phyloP scores from a whole-genome alignment of 2,329 filamentous ascomycete species.

The Meredithiella fracta region DNA sequence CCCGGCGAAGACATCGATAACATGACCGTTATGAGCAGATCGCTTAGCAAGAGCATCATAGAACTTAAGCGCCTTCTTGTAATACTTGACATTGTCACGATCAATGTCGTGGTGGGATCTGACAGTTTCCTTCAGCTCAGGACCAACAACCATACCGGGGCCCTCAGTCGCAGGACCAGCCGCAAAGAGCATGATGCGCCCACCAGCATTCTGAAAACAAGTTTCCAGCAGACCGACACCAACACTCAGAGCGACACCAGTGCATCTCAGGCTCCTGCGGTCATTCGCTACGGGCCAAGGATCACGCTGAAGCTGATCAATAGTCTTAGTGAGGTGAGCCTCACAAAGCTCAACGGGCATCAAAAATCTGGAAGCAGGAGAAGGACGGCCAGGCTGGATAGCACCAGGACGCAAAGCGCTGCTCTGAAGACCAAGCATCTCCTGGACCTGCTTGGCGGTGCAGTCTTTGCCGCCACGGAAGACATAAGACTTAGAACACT shows the following conservation, averaged over 20 bases:
- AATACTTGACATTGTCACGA: conserved; percentile 97
- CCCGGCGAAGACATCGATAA: conserved; percentile 94
- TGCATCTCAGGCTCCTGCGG: conserved; percentile 76
- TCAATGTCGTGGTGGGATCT: conserved; percentile 98
- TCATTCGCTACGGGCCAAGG: conserved; percentile 96
- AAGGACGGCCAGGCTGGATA: conserved; percentile 58
- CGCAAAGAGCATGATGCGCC: conserved; percentile 91
- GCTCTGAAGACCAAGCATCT: conserved; percentile 80
- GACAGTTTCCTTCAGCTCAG: conserved; percentile 89
- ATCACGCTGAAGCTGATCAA: conserved; percentile 91
- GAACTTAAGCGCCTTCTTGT: conserved; percentile 98
- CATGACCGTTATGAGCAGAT: conserved; percentile 88
- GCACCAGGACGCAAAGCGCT: conserved; percentile 53
- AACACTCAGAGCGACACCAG: conserved; percentile 89
- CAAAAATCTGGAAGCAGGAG: conserved; percentile 75
- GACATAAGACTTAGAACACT: conserved; percentile 96
- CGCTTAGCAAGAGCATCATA: conserved; percentile 90
- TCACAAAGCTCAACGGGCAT: conserved; percentile 91
- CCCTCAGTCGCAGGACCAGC: conserved; percentile 91
- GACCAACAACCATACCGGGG: conserved; percentile 89
- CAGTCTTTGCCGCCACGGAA: conserved; percentile 98
- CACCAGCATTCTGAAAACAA: conserved; percentile 88
- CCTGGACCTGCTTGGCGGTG: conserved; percentile 94
- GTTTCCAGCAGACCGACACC: conserved; percentile 84
- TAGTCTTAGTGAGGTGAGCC: conserved; percentile 88